phyloP scores from a whole-genome alignment of 805 yeast species.

The Starmerella vitae region DNA sequence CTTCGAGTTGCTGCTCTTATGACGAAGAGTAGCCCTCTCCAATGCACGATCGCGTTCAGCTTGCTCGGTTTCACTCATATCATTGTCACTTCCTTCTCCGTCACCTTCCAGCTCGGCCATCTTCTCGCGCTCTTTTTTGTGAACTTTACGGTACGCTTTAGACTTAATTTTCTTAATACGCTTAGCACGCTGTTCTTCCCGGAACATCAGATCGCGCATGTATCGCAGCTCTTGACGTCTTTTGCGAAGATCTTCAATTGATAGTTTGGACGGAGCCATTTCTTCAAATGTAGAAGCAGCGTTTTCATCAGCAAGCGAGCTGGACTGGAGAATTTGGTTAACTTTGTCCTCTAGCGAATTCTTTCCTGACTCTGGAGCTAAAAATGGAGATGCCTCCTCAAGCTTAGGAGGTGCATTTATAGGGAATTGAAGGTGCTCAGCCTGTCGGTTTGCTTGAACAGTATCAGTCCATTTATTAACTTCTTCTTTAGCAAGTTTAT shows the following conservation, averaged over 20 bases:
- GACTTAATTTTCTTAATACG: slow-evolving; percentile 91
- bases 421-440: slow-evolving; percentile 76
- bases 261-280: slow-evolving; percentile 63
- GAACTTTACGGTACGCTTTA: slow-evolving; percentile 71
- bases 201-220: slow-evolving; percentile 92
- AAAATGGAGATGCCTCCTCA: slow-evolving; percentile 43
- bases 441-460: slow-evolving; percentile 62
- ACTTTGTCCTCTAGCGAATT: slow-evolving; percentile 55
- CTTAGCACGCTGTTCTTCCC: slow-evolving; percentile 84
- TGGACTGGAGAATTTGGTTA: slow-evolving; percentile 43
- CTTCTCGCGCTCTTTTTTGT: slow-evolving; percentile 69
- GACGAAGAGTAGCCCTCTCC: slow-evolving; percentile 86
- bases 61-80: slow-evolving; percentile 38
- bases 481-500: slow-evolving; percentile 74
- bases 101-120: slow-evolving; percentile 51
- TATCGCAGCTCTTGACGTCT: slow-evolving; percentile 71
- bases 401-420: slow-evolving; percentile 33
- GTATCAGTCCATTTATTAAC: slow-evolving; percentile 80
- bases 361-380: slow-evolving; percentile 29
- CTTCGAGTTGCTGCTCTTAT: slow-evolving; percentile 59
- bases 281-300: slow-evolving; percentile 79
- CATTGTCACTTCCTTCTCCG: slow-evolving; percentile 36
- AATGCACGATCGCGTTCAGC: slow-evolving; percentile 66
- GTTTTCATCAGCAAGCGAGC: slow-evolving; percentile 57
- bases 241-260: slow-evolving; percentile 63